Conservation (phyloP, 2,329 filamentous ascomycete species). For the Neonectria neomacrospora region DNA sequence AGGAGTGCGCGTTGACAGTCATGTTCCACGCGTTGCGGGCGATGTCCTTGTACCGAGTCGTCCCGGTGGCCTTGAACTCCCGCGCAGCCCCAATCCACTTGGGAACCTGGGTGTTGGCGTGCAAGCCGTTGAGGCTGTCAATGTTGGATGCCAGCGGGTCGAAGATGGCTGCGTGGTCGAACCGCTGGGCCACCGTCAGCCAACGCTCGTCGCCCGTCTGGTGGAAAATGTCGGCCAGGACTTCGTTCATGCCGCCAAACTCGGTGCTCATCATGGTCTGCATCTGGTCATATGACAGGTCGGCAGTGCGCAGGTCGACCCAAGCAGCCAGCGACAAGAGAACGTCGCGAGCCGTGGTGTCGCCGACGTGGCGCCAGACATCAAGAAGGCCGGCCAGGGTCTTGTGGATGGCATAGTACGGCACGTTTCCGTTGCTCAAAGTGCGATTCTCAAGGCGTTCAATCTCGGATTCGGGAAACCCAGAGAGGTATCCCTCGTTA, state of each 20-base stretch:
- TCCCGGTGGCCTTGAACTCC: slow-evolving; percentile 61
- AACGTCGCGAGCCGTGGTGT: slow-evolving; percentile 55
- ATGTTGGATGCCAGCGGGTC: slow-evolving; percentile 57
- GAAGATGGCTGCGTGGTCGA: slow-evolving; percentile 61
- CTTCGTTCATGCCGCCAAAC: slow-evolving; percentile 65
- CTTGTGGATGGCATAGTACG: slow-evolving; percentile 66
- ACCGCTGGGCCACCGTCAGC: slow-evolving; percentile 59
- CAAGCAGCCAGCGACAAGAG: slow-evolving; percentile 58
- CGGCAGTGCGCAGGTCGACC: slow-evolving; percentile 59
- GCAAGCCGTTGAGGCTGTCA: slow-evolving; percentile 59
- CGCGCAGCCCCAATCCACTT: slow-evolving; percentile 64
- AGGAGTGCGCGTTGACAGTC: slow-evolving; percentile 58
- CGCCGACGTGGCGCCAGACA: slow-evolving; percentile 58
- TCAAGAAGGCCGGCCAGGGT: slow-evolving; percentile 63
- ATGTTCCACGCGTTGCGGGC: slow-evolving; percentile 62
- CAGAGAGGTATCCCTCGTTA: slow-evolving; percentile 58
- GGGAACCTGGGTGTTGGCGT: slow-evolving; percentile 65
- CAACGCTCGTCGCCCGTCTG: slow-evolving; percentile 58
- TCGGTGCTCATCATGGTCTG: slow-evolving; percentile 60
- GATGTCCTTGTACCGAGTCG: slow-evolving; percentile 57
- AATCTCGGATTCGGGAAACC: slow-evolving; percentile 64
- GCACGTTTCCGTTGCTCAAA: slow-evolving; percentile 61
- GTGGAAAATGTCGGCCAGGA: slow-evolving; percentile 59
- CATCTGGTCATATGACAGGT: slow-evolving; percentile 57
- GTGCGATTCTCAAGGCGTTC: slow-evolving; percentile 55